phyloP scores from a whole-genome alignment of 768 basidiomycete species.

The Ephemerocybe angulata region DNA sequence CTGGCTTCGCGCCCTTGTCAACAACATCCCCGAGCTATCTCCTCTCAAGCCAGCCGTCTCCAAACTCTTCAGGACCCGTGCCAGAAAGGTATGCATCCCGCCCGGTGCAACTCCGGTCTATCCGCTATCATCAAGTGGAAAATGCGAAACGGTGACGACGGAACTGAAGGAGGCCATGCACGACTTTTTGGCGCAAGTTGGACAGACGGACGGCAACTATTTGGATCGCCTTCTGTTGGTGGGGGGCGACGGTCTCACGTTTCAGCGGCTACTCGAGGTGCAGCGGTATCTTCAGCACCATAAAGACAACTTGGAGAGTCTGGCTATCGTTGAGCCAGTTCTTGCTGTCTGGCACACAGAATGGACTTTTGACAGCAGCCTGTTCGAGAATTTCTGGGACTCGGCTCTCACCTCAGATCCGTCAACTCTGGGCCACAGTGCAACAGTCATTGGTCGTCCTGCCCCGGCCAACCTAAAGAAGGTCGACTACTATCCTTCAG shows the following conservation, averaged over 20 bases:
- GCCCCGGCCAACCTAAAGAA: constrained; percentile 30
- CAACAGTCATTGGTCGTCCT: constrained; percentile 22
- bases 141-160: constrained; percentile 22
- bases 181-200: constrained; percentile 32
- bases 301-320: constrained; percentile 13
- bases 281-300: constrained; percentile 26
- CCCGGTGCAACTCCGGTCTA: constrained; percentile 15
- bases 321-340: constrained; percentile 22
- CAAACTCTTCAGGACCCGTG: constrained; percentile 20
- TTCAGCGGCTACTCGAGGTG: constrained; percentile 24
- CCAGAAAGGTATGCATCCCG: constrained; percentile 12
- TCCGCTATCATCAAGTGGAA: constrained; percentile 26
- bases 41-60: constrained; percentile 17
- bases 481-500: constrained; percentile 26
- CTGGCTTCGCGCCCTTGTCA: constrained; percentile 22
- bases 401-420: constrained; percentile 18
- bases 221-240: constrained; percentile 20
- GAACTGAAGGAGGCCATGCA: constrained; percentile 29
- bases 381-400: constrained; percentile 32
- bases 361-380: constrained; percentile 26
- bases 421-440: constrained; percentile 28
- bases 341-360: constrained; percentile 26
- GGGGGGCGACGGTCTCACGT: constrained; percentile 36
- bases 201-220: constrained; percentile 21
- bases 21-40: constrained; percentile 23